Evolutionary conservation across 495 filamentous ascomycete species (phyloP).

Genomic region (Clavariopsis aquatica): DNA sequence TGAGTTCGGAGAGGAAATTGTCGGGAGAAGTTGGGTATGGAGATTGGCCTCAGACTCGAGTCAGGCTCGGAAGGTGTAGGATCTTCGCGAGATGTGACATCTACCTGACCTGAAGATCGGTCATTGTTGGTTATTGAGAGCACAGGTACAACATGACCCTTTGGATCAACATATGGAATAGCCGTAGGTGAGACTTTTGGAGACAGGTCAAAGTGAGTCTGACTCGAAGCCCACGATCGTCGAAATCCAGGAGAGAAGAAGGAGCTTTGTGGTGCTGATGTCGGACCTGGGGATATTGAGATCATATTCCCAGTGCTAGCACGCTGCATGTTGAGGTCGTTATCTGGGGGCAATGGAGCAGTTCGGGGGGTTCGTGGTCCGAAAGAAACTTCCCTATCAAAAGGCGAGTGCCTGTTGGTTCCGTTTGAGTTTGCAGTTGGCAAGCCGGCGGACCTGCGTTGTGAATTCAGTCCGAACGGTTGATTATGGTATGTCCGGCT

Average conservation of each 20-base stretch:
- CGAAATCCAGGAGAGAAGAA: constrained; percentile 36
- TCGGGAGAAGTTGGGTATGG: constrained; percentile 40
- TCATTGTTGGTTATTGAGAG: constrained; percentile 30
- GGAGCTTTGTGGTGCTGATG: constrained; percentile 26
- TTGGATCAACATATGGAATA: constrained; percentile 36
- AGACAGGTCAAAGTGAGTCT: constrained; percentile 35
- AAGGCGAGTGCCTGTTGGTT: constrained; percentile 29
- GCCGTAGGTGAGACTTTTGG: constrained; percentile 13
- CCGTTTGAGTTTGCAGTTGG: constrained; percentile 25
- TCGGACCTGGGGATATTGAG: constrained; percentile 33
- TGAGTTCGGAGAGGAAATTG: constrained; percentile 29
- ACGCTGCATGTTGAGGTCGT: constrained; percentile 32
- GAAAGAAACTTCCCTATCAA: constrained; percentile 23
- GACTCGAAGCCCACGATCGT: constrained; percentile 37
- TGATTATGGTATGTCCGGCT: constrained; percentile 24
- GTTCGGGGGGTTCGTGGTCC: constrained; percentile 36
- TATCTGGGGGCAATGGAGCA: constrained; percentile 38
- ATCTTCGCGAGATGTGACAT: background rate
- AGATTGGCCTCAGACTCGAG: constrained; percentile 2
- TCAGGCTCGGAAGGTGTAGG: background rate
- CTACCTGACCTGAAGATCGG: background rate
- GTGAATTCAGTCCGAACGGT: constrained; percentile 20
- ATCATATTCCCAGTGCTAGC: constrained; percentile 42
- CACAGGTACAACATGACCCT: constrained; percentile 37
- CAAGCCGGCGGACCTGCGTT: constrained; percentile 31